These are phyloP conservation scores for Ceratocystis colombiana DNA, from an alignment of 2,329 filamentous ascomycete species.

Conservation along the genomic window DNA sequence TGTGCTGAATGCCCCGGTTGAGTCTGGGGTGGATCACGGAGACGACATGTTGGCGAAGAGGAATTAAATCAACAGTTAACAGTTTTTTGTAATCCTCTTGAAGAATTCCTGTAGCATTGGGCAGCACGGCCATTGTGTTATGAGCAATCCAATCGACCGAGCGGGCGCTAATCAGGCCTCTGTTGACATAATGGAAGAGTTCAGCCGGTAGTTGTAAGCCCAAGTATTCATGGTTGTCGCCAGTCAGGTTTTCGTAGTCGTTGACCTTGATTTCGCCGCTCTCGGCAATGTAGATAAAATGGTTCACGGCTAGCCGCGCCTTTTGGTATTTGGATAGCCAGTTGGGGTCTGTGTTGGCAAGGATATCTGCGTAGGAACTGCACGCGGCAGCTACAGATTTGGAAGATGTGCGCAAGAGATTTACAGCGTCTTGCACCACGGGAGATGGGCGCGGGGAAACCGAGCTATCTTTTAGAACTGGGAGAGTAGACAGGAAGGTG, in stretches of 20 bases:
- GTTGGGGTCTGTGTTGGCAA: constrained; percentile 57
- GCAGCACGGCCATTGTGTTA: constrained; percentile 63
- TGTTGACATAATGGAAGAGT: constrained; percentile 79
- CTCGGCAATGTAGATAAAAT: constrained; percentile 71
- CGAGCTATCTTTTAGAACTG: constrained; percentile 55
- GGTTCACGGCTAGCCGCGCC: constrained; percentile 73
- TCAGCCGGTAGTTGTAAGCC: constrained; percentile 85
- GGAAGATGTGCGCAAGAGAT: constrained; percentile 59
- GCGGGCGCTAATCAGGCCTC: constrained; percentile 67
- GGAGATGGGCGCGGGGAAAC: constrained; percentile 46
- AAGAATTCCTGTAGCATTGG: constrained; percentile 76
- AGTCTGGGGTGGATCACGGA: constrained; percentile 69
- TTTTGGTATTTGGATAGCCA: constrained; percentile 83
- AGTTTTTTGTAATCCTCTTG: constrained; percentile 73
- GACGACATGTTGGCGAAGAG: constrained; percentile 65
- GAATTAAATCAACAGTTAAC: constrained; percentile 62
- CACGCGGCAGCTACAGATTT: constrained; percentile 64
- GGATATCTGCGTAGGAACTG: constrained; percentile 67
- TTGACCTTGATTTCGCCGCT: constrained; percentile 69
- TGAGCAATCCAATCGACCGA: constrained; percentile 75
- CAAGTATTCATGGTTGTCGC: constrained; percentile 79
- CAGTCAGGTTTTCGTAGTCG: constrained; percentile 62
- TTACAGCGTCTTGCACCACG: constrained; percentile 65
- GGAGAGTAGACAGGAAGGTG: constrained; percentile 68
- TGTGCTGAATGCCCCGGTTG: constrained; percentile 73